phyloP scores from a whole-genome alignment of 768 basidiomycete genomes.

The Lentinus tigrinus region DNA sequence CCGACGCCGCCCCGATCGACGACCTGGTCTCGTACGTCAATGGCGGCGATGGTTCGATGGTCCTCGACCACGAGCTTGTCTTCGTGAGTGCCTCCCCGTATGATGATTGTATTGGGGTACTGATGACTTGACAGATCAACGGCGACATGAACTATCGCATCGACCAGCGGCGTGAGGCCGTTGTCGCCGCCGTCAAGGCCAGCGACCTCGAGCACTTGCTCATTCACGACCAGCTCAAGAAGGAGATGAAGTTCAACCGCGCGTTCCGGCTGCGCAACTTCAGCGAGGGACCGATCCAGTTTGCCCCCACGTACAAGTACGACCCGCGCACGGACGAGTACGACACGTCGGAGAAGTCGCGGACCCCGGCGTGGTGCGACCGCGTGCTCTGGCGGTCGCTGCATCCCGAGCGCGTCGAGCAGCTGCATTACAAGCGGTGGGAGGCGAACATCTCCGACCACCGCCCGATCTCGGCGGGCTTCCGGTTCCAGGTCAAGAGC shows the following conservation, averaged over 20 bases:
- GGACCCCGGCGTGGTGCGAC: slow-evolving; percentile 96
- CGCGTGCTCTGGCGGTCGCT: slow-evolving; percentile 78
- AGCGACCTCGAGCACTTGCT: slow-evolving; percentile 65
- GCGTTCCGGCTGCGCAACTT: slow-evolving; percentile 84
- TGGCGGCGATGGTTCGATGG: slow-evolving; percentile 91
- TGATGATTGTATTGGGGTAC: not conserved
- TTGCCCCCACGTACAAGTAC: slow-evolving; percentile 94
- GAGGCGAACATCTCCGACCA: slow-evolving; percentile 91
- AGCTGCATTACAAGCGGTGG: slow-evolving; percentile 76
- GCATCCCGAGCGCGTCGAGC: slow-evolving; percentile 54
- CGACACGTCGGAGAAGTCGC: slow-evolving; percentile 85
- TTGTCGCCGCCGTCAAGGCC: slow-evolving; percentile 66
- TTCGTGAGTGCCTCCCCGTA: slow-evolving; percentile 53
- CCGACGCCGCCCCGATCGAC: slow-evolving; percentile 42
- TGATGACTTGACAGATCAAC: slow-evolving; percentile 52
- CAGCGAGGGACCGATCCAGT: slow-evolving; percentile 77
- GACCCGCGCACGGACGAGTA: slow-evolving; percentile 76
- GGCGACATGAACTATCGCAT: slow-evolving; percentile 99
- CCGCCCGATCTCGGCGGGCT: slow-evolving; percentile 81
- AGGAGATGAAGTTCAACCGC: slow-evolving; percentile 87
- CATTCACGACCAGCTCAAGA: slow-evolving; percentile 82
- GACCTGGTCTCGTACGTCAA: slow-evolving; percentile 73
- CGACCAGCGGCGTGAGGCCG: slow-evolving; percentile 84
- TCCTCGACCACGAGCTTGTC: slow-evolving; percentile 93
- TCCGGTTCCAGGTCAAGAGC: slow-evolving; percentile 70